Base-by-base conservation (phyloP, 2,329 filamentous ascomycete genomes). In the Triangularia setosa region DNA sequence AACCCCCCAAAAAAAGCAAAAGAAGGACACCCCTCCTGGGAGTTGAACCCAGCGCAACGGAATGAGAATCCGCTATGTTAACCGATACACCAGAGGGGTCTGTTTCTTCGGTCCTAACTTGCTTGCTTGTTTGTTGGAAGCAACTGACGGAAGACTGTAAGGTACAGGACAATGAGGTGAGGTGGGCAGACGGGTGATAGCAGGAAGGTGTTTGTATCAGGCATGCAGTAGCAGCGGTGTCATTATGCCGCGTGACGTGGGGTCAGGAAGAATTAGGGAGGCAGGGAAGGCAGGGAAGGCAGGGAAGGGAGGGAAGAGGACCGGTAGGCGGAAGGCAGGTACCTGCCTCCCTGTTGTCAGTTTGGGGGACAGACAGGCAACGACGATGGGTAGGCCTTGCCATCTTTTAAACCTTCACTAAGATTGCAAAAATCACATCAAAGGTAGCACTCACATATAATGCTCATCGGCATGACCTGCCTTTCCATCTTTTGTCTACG, bases 11-110 rank as follows among this genome's bases (percentile, higher is more conserved):
- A 54, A 55, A 25, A 55, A 27, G 57, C 28, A 55, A 60, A 64
- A 57, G 60, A 64, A 55, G 33, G 5, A n/a, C 56, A 64, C 57
- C 62, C 63, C 63, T 61, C 63, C 62, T 57, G 62, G 65, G 65
- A 65, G 63, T 64, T 57, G 65, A 63, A 67, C 65, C 65, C 65
- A 57, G 62, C 57, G 65, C 65, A 67, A 64, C 63, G 65, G 65
- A 53, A 56, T 66, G 64, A 67, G 65, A 65, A 67, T 65, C 65
- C 65, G 63, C 52, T 65, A 67, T 64, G 65, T 67, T 64, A 65
- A 66, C 65, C 63, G 65, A 64, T 67, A 67, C 65, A 67, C 65
- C 65, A 65, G 61, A 65, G 60, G 28, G 65, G 65, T 64, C 23
- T 33, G 44, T 58, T n/a, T 52, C 25, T 58, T 55, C 52, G 25